Conservation (phyloP, 306 rosid genomes). For the Dryas octopetala region DNA sequence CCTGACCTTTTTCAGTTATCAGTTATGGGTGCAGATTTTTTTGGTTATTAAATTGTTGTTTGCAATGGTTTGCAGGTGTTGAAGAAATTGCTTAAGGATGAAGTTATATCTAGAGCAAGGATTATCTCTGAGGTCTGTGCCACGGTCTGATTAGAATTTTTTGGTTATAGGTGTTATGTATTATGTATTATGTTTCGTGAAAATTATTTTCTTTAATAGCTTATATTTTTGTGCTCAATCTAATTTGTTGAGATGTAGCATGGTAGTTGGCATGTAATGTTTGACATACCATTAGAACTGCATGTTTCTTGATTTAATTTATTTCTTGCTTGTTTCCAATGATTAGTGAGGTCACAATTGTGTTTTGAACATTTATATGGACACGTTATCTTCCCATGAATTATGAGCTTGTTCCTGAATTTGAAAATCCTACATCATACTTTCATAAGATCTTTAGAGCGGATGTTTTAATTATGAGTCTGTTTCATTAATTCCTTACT, state of each 20-base stretch:
- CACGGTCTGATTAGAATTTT: neutral
- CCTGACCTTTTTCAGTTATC: constrained; percentile 15
- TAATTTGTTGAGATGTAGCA: neutral
- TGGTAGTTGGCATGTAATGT: neutral
- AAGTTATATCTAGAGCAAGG: constrained; percentile 68
- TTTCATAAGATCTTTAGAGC: neutral
- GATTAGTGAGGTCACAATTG: neutral
- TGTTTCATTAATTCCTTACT: neutral
- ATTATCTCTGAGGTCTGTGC: constrained; percentile 66
- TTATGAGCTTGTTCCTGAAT: neutral
- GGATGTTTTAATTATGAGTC: neutral
- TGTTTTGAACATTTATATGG: no score
- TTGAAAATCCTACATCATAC: neutral
- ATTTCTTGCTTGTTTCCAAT: neutral
- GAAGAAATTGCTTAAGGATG: constrained; percentile 86
- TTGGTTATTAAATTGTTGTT: constrained; percentile 22
- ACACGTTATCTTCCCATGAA: no score
- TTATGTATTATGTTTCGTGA: constrained; percentile 3
- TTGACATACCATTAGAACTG: neutral
- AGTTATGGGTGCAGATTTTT: constrained; percentile 4
- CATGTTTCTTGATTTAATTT: neutral
- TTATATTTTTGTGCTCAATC: no score
- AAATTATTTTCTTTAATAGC: neutral
- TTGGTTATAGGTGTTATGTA: neutral
- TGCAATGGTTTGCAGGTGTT: constrained; percentile 56